Evolutionary conservation across 2,329 filamentous ascomycete genomes (phyloP), one percentile per base, ranked within the genome.

Genomic region (Microcyclosporella mali): DNA sequence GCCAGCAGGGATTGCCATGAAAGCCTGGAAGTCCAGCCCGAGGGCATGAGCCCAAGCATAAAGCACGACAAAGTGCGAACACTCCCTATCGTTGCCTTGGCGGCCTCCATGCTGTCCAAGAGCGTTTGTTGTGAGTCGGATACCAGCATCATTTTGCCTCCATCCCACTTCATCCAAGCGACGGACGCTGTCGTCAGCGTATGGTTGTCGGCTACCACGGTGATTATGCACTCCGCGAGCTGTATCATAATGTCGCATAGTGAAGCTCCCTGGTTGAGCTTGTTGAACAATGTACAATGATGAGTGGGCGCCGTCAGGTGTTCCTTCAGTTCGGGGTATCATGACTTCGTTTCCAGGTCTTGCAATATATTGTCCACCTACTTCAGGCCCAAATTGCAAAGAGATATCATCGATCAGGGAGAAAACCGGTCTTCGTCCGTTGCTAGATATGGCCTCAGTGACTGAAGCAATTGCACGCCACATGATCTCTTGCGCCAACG

Each of bases 31-130:
- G 1, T 50, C 43, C 29, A 52, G 35, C 6, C 41, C 41, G 9
- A 49, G 41, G 2, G 47, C 49, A 11, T 38, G 30, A 2, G 43
- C 36, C 49, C 49, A 52, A 4, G 46, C 43, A 29, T 45, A 44
- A 10, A 52, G 17, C 7, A 45, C 33, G 6, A 41, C 38, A 45
- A 12, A 40, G 9, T n/a, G 46, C 46, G 16, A 46, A 52, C 46
- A 47, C 2, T 6, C 17, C 2, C 19, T 15, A 12, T 8, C 7
- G 15, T 41, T 34, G 9, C 18, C 10, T 27, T 39, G 37, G 4
- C 37, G 14, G 6, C 25, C 28, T 31, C 4, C 2, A 16, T 39
- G n/a, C 12, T 18, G 12, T 17, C 14, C 6, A 11, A 31, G 10
- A 10, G 3, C 6, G 11, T 14, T 15, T 18, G 25, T 18, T 6